Conservation (phyloP, 23 red algal genomes). For the Gracilaria caudata region DNA sequence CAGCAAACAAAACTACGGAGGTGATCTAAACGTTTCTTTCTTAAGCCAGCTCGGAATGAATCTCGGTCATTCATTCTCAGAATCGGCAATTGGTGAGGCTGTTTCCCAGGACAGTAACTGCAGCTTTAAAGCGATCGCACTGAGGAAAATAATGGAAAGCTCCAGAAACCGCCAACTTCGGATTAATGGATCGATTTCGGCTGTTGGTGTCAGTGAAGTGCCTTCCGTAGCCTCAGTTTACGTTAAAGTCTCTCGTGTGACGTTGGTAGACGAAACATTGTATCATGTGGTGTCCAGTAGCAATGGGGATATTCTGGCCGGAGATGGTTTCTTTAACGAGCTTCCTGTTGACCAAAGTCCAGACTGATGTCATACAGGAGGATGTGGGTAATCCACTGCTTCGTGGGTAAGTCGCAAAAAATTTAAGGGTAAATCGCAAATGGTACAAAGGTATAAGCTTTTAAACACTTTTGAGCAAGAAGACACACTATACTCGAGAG, state of each 20-base stretch:
- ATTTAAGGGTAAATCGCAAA: too few relatives aligned
- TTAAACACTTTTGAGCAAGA: too few relatives aligned
- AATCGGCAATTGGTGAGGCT: neutral
- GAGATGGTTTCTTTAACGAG: slow-evolving; percentile 19
- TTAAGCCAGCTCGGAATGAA: slow-evolving; percentile 9
- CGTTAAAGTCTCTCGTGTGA: slow-evolving; percentile 7
- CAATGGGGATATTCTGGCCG: neutral
- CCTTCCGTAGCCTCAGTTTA: neutral
- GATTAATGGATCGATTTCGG: slow-evolving; percentile 10
- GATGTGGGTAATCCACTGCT: neutral
- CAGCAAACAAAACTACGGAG: neutral
- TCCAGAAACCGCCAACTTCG: neutral
- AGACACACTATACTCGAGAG: too few relatives aligned
- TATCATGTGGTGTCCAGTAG: slow-evolving; percentile 10
- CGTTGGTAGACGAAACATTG: neutral
- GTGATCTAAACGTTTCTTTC: neutral
- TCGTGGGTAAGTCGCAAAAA: neutral
- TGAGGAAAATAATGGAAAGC: slow-evolving; percentile 24
- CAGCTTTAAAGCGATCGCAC: neutral
- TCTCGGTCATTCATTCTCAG: neutral
- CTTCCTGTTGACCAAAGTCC: neutral
- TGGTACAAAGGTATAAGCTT: too few relatives aligned
- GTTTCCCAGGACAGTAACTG: neutral
- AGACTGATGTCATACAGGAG: neutral
- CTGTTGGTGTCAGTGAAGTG: neutral